These are phyloP conservation scores for Hypoxylon rubiginosum DNA, from an alignment of 2,329 filamentous ascomycete species.

Conservation along the genomic window DNA sequence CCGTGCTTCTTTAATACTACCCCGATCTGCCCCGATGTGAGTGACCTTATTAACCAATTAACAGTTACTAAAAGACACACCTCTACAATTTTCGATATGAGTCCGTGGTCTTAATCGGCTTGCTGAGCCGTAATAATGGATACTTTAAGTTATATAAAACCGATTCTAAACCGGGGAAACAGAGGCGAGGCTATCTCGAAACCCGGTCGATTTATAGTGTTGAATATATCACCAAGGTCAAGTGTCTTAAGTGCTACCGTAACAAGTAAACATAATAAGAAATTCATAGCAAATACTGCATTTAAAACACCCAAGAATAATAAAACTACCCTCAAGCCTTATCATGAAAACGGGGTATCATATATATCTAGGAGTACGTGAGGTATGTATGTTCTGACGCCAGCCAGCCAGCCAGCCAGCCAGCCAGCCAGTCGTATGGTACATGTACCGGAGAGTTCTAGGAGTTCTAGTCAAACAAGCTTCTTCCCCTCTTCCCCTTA, in stretches of 20 bases:
- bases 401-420: not conserved
- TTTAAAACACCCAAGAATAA: not conserved
- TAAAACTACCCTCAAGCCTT: not conserved
- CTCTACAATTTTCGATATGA: not conserved
- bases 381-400: not conserved
- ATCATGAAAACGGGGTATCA: constrained; percentile 2
- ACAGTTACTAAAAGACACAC: not conserved
- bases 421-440: not conserved
- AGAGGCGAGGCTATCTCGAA: too few relatives aligned
- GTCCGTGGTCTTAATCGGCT: not conserved
- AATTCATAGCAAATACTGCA: not conserved
- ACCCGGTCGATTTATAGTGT: too few relatives aligned
- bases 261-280: too few relatives aligned
- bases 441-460: not conserved
- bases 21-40: not conserved
- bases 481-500: not conserved
- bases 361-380: not conserved
- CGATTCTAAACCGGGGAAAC: too few relatives aligned
- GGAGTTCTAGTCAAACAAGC: not conserved
- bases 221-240: too few relatives aligned
- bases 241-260: too few relatives aligned
- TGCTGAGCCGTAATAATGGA: too few relatives aligned
- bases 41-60: not conserved
- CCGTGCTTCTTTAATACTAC: constrained; percentile 3
- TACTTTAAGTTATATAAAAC: too few relatives aligned